phyloP scores from a whole-genome alignment of 176 grass and related monocot genomes.

The Carex scoparia region DNA sequence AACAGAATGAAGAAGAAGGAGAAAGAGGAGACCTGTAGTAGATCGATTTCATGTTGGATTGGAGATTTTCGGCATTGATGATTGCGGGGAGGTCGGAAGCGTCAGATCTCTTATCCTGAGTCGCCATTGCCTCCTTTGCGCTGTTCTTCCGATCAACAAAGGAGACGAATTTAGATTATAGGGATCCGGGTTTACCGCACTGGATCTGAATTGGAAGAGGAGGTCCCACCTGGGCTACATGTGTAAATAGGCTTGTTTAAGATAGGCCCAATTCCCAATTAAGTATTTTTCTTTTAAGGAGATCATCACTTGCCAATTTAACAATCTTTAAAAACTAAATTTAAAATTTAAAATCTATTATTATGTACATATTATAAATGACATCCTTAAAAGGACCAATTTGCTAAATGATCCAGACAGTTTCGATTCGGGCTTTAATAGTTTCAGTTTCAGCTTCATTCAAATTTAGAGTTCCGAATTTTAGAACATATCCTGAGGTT shows the following conservation, averaged over 20 bases:
- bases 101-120: neutral
- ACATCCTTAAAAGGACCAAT: no score
- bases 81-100: constrained; percentile 38
- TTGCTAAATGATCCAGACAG: no score
- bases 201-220: neutral
- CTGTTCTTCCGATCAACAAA: neutral
- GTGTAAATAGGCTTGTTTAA: neutral
- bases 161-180: neutral
- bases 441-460: no score
- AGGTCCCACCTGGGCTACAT: neutral
- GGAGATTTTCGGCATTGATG: constrained; percentile 64
- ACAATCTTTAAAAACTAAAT: no score
- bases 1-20: neutral
- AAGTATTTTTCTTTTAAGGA: neutral
- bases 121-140: constrained; percentile 7
- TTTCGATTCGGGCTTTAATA: no score
- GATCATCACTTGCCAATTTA: neutral
- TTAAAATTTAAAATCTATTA: no score
- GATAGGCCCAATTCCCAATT: neutral
- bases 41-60: constrained; percentile 73
- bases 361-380: no score
- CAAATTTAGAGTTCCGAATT: no score
- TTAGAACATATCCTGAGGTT: no score
- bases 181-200: no score
- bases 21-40: constrained; percentile 51